Evolutionary conservation across 148 eudicot genomes (phyloP).

Genomic region (Linanthus parryae): DNA sequence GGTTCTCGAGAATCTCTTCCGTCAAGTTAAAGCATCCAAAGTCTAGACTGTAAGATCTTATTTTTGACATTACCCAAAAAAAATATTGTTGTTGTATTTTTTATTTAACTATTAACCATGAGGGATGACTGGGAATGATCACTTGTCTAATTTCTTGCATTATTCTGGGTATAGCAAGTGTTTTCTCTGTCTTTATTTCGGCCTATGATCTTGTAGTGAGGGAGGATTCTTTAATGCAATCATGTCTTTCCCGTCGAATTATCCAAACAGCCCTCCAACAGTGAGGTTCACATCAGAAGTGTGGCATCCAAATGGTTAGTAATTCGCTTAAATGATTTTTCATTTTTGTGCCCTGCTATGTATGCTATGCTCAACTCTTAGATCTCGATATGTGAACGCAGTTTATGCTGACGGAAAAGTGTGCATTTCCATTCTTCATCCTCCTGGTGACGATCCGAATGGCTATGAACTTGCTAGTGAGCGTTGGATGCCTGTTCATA

Average conservation of each 20-base stretch:
- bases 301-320: slow-evolving; percentile 83
- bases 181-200: background rate
- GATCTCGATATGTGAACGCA: slow-evolving; percentile 12
- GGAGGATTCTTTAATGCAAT: slow-evolving; percentile 76
- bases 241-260: slow-evolving; percentile 65
- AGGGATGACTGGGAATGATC: too few species aligned
- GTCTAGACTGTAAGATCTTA: too few species aligned
- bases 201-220: slow-evolving; percentile 28
- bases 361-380: too few species aligned
- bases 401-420: slow-evolving; percentile 91
- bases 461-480: slow-evolving; percentile 99
- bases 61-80: too few species aligned
- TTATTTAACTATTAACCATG: too few species aligned
- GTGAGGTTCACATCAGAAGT: slow-evolving; percentile 69
- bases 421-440: slow-evolving; percentile 97
- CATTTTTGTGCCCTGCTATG: background rate
- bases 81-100: too few species aligned
- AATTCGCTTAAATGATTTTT: background rate
- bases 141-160: too few species aligned
- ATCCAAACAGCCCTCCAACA: slow-evolving; percentile 67
- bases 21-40: too few species aligned
- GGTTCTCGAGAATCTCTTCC: too few species aligned
- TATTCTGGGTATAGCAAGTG: background rate
- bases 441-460: slow-evolving; percentile 98
- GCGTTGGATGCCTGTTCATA: slow-evolving; percentile 99